These are phyloP conservation scores for Areca catechu DNA, from an alignment of 176 grass and related monocot genomes.

Conservation along the genomic window DNA sequence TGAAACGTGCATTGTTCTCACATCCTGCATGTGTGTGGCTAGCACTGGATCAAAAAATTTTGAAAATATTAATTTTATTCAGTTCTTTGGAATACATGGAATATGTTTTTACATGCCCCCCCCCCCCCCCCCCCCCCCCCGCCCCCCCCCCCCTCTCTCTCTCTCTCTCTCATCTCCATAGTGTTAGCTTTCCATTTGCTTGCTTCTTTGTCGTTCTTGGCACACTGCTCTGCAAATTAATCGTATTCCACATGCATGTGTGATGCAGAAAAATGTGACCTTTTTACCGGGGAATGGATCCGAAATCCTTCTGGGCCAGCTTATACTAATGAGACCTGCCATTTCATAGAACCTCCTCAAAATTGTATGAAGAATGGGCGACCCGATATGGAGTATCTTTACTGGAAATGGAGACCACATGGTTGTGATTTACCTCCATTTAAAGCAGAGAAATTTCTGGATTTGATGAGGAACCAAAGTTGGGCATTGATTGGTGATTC, in stretches of 20 bases:
- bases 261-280: slow-evolving; percentile 55
- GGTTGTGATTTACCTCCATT: slow-evolving; percentile 54
- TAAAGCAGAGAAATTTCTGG: slow-evolving; percentile 51
- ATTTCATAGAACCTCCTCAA: slow-evolving; percentile 79
- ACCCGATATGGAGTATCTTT: slow-evolving; percentile 62
- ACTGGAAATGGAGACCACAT: slow-evolving; percentile 85
- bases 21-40: too few relatives aligned
- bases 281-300: slow-evolving; percentile 78
- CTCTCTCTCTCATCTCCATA: too few relatives aligned
- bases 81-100: too few relatives aligned
- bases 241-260: neutral
- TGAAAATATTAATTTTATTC: too few relatives aligned
- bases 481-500: slow-evolving; percentile 92
- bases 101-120: too few relatives aligned
- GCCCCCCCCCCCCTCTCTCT: too few relatives aligned
- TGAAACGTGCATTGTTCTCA: too few relatives aligned
- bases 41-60: too few relatives aligned
- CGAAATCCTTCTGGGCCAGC: slow-evolving; percentile 37
- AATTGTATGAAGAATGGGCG: slow-evolving; percentile 86
- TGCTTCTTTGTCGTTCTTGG: neutral
- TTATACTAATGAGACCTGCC: slow-evolving; percentile 74
- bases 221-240: neutral
- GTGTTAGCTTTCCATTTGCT: neutral
- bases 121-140: too few relatives aligned
- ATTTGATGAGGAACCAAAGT: slow-evolving; percentile 49